phyloP scores from a whole-genome alignment of 768 basidiomycete species.

The Tylopilus sp. region DNA sequence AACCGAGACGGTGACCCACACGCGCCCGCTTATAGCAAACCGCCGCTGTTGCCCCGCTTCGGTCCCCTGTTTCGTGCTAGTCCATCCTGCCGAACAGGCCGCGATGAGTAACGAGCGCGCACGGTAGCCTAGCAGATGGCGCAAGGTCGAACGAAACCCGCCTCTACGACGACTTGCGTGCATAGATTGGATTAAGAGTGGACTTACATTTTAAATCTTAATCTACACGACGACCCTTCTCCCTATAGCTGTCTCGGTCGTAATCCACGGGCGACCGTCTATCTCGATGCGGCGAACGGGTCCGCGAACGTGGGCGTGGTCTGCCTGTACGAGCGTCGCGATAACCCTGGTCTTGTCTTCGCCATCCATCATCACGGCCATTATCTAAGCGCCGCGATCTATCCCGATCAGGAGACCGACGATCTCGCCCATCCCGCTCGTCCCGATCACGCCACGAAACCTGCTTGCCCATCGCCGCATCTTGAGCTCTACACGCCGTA shows the following conservation, averaged over 20 bases:
- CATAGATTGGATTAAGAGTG: background rate
- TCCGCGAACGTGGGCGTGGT: conserved; percentile 29
- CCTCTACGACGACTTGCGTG: conserved; percentile 4
- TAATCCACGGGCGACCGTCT: conserved; percentile 26
- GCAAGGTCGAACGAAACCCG: too few relatives aligned
- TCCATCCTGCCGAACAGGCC: too few relatives aligned
- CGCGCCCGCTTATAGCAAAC: background rate
- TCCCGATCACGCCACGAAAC: conserved; percentile 39
- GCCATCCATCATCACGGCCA: conserved; percentile 18
- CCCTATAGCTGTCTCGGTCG: conserved; percentile 36
- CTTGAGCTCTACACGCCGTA: conserved; percentile 35
- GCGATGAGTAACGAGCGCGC: too few relatives aligned
- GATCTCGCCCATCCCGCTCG: conserved; percentile 22
- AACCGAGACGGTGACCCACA: background rate
- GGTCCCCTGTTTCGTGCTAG: background rate
- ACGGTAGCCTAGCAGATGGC: too few relatives aligned
- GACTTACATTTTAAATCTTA: conserved; percentile 30
- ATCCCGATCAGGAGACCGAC: conserved; percentile 22
- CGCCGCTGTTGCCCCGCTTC: background rate
- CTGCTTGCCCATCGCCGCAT: conserved; percentile 32
- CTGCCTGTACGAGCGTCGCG: conserved; percentile 17
- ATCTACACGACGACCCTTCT: conserved; percentile 58
- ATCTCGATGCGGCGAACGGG: conserved; percentile 32
- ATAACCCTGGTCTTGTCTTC: conserved; percentile 15
- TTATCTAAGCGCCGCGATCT: conserved; percentile 25